Evolutionary conservation across 2,329 filamentous ascomycete genomes (phyloP).

Genomic region (Remersonia thermophila): DNA sequence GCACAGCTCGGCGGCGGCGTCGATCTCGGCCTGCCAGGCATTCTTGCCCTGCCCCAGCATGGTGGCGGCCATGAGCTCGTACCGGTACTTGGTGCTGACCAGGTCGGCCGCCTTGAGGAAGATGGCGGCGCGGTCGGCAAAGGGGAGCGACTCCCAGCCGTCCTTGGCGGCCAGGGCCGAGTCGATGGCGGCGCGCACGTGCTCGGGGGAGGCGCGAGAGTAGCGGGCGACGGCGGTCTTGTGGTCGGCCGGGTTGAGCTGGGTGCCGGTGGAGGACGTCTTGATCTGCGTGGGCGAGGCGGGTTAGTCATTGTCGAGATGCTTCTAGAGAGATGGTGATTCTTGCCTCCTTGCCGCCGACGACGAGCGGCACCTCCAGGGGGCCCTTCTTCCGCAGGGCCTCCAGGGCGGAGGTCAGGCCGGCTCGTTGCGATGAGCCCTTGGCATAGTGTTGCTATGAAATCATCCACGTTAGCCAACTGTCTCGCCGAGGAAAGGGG

Average conservation of each 20-base stretch:
- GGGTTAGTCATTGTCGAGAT: too few species aligned
- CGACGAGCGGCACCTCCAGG: slow-evolving; percentile 67
- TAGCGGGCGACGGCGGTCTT: slow-evolving; percentile 66
- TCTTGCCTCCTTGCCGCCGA: slow-evolving; percentile 75
- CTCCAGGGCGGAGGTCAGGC: slow-evolving; percentile 62
- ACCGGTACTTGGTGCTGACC: slow-evolving; percentile 83
- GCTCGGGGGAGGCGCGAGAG: slow-evolving; percentile 63
- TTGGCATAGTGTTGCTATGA: slow-evolving; percentile 76
- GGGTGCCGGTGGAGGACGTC: slow-evolving; percentile 51
- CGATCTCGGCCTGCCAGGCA: slow-evolving; percentile 98
- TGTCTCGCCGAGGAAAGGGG: too few species aligned
- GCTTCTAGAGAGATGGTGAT: slow-evolving; percentile 16
- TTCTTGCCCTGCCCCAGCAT: slow-evolving; percentile 98
- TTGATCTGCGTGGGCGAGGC: slow-evolving; percentile 37
- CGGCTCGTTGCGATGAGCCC: slow-evolving; percentile 65
- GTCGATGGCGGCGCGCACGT: slow-evolving; percentile 71
- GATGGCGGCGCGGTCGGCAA: slow-evolving; percentile 79
- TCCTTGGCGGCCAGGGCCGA: slow-evolving; percentile 76
- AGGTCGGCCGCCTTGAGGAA: slow-evolving; percentile 95
- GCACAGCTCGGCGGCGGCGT: slow-evolving; percentile 79
- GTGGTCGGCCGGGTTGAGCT: slow-evolving; percentile 77
- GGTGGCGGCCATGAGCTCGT: slow-evolving; percentile 90
- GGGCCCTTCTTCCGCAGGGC: slow-evolving; percentile 55
- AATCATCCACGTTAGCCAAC: slow-evolving; percentile 3
- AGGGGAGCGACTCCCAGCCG: slow-evolving; percentile 75